A percentile compares a stretch with the other conserved stretches of the same genome.
These are phyloP conservation scores for Schoenoplectus triqueter DNA, from an alignment of 202 grass and related monocot species.

Conservation along the genomic window DNA sequence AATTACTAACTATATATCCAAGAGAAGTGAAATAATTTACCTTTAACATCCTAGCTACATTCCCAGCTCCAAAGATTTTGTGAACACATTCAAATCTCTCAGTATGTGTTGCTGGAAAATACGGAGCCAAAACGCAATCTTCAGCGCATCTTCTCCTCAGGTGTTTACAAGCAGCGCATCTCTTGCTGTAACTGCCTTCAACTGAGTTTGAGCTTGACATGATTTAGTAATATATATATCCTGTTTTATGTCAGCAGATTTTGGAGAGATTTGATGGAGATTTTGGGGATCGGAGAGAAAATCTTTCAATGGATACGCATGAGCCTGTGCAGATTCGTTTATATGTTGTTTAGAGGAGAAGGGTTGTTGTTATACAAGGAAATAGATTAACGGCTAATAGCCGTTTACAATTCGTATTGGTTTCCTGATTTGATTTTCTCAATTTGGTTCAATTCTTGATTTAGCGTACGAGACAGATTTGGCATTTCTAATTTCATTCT, in stretches of 20 bases:
- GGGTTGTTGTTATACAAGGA: conserved; percentile 4
- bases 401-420: conserved; percentile 26
- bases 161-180: conserved; percentile 65
- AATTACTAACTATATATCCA: neutral
- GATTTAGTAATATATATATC: conserved; percentile 13
- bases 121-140: conserved; percentile 53
- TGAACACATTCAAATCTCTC: conserved; percentile 59
- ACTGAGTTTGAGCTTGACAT: conserved; percentile 16
- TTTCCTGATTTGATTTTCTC: conserved; percentile 19
- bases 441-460: neutral
- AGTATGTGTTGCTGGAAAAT: conserved; percentile 56
- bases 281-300: conserved; percentile 23
- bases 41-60: conserved; percentile 59
- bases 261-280: conserved; percentile 17
- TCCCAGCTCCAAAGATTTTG: conserved; percentile 72
- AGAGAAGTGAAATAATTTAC: conserved; percentile 20
- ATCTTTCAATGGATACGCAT: conserved; percentile 34
- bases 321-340: neutral
- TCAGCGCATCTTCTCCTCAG: conserved; percentile 61
- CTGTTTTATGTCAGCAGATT: conserved; percentile 15
- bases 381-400: conserved; percentile 37
- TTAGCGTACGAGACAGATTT: neutral
- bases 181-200: conserved; percentile 26
- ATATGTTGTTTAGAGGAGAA: neutral
- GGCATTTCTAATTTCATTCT: neutral